These are phyloP conservation scores for Amylocarpus encephaloides DNA, from an alignment of 2,329 filamentous ascomycete species.

Conservation along the genomic window DNA sequence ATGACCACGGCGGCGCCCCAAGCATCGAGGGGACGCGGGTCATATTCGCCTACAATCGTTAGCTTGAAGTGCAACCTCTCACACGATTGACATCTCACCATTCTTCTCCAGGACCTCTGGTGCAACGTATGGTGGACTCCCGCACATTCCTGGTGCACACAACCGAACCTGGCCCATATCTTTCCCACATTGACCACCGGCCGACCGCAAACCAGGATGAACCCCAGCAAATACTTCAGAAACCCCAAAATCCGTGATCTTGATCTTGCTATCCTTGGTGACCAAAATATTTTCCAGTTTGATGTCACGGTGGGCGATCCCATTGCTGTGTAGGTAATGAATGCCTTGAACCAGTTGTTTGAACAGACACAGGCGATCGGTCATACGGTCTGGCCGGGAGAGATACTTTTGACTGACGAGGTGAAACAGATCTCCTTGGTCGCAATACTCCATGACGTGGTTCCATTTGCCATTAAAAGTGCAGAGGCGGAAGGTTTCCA, in stretches of 20 bases:
- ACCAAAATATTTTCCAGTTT: constrained; percentile 84
- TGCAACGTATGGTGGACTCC: constrained; percentile 79
- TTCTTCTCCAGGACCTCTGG: constrained; percentile 74
- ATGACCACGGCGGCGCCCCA: constrained; percentile 84
- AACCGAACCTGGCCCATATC: constrained; percentile 65
- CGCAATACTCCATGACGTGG: constrained; percentile 90
- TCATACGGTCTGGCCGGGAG: constrained; percentile 51
- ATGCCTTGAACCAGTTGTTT: constrained; percentile 83
- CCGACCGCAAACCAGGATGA: constrained; percentile 69
- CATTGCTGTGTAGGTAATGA: constrained; percentile 72
- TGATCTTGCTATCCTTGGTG: constrained; percentile 71
- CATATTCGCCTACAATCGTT: constrained; percentile 45
- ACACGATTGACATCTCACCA: constrained; percentile 28
- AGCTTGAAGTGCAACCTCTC: not conserved
- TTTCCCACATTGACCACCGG: constrained; percentile 66
- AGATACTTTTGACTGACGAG: constrained; percentile 69
- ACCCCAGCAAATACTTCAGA: constrained; percentile 79
- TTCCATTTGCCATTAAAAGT: constrained; percentile 72
- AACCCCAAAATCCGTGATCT: constrained; percentile 88
- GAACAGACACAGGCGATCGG: constrained; percentile 76
- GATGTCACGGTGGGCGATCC: constrained; percentile 85
- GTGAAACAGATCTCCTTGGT: constrained; percentile 71
- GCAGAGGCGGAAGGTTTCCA: constrained; percentile 68
- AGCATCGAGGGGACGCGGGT: constrained; percentile 74
- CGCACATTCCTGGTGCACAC: constrained; percentile 75